phyloP scores from a whole-genome alignment of 805 yeast genomes.

The Candida methanosorbosa region DNA sequence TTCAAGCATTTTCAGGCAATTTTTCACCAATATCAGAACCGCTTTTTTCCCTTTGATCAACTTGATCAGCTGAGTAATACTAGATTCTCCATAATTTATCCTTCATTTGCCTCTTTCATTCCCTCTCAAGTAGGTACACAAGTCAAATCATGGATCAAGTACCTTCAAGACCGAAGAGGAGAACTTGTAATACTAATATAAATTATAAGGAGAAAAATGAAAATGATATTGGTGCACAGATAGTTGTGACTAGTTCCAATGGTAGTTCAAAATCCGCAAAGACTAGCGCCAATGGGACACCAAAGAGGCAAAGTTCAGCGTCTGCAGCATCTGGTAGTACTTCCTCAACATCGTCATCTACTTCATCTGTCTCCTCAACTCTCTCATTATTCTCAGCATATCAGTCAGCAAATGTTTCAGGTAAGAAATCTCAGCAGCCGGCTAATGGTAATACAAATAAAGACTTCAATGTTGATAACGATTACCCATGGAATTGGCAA shows the following conservation, averaged over 20 bases:
- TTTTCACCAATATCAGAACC: too few species aligned
- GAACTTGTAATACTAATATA: constrained; percentile 21
- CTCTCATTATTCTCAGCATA: not conserved
- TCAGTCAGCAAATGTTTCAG: not conserved
- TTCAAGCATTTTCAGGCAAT: too few species aligned
- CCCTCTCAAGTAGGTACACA: too few species aligned
- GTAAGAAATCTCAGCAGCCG: constrained; percentile 1
- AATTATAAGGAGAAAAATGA: constrained; percentile 26
- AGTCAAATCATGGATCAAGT: not conserved
- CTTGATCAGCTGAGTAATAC: too few species aligned
- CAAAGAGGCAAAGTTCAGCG: too few species aligned
- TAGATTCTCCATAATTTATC: too few species aligned
- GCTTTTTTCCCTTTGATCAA: too few species aligned
- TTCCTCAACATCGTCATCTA: not conserved
- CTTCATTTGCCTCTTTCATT: too few species aligned
- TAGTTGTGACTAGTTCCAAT: not conserved
- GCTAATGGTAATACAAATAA: constrained; percentile 5
- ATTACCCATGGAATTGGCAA: constrained; percentile 43
- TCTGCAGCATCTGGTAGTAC: not conserved
- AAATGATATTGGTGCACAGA: constrained; percentile 7
- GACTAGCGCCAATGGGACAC: not conserved
- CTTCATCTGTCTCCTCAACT: not conserved
- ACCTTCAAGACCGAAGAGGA: constrained; percentile 20
- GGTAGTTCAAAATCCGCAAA: not conserved
- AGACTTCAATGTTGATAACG: constrained; percentile 21